These are phyloP conservation scores for Microcyclospora tardicrescens DNA, from an alignment of 2,329 filamentous ascomycete species.

Conservation along the genomic window DNA sequence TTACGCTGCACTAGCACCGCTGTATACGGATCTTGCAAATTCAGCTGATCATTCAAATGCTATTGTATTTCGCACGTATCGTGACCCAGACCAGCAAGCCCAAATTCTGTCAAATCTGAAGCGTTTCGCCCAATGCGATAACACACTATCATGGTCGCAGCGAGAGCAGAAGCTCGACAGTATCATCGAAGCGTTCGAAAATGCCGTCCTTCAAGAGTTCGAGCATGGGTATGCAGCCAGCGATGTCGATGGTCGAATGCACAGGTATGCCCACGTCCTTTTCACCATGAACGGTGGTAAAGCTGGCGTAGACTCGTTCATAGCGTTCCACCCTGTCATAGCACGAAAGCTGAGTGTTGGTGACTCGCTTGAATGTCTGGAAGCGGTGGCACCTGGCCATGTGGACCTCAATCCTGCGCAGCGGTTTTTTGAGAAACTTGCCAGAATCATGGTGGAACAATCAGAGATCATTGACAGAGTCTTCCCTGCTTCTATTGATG, in stretches of 20 bases:
- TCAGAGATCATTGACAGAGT: constrained; percentile 65
- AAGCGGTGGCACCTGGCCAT: constrained; percentile 49
- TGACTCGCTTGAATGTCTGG: constrained; percentile 70
- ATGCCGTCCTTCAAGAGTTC: constrained; percentile 80
- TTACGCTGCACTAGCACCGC: constrained; percentile 75
- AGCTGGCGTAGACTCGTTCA: constrained; percentile 67
- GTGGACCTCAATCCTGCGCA: constrained; percentile 70
- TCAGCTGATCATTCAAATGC: constrained; percentile 66
- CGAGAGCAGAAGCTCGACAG: constrained; percentile 59
- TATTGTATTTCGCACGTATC: constrained; percentile 72
- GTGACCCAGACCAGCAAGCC: constrained; percentile 80
- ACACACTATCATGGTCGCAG: constrained; percentile 57
- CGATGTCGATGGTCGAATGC: constrained; percentile 83
- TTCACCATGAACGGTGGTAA: constrained; percentile 68
- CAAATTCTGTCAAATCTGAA: constrained; percentile 73
- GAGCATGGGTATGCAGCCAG: constrained; percentile 80
- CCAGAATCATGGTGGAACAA: constrained; percentile 70
- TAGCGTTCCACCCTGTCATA: constrained; percentile 77
- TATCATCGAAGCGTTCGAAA: constrained; percentile 77
- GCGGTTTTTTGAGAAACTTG: constrained; percentile 64
- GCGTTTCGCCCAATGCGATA: constrained; percentile 69
- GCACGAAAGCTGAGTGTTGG: constrained; percentile 57
- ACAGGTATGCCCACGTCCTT: constrained; percentile 75
- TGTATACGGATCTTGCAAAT: constrained; percentile 69
- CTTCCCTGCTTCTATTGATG: constrained; percentile 57